Evolutionary conservation across 352 stramenopile species (phyloP), one percentile per base, ranked within the genome.

Genomic region (Phytophthora ohioensis): DNA sequence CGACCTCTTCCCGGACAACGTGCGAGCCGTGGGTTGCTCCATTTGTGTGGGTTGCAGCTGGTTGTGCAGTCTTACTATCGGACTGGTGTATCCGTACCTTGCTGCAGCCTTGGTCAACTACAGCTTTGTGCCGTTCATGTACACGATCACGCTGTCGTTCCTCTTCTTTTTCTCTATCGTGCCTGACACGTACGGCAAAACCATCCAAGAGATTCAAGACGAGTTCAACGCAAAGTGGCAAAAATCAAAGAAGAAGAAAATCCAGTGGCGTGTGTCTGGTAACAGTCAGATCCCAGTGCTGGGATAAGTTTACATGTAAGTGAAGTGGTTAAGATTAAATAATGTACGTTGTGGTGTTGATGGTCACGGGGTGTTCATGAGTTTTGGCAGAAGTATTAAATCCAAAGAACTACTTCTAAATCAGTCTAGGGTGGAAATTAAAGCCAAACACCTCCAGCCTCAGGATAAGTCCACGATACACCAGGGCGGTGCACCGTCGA

Each of bases 121-220:
- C 13, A 73, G 69, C 10, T 88, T 90, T 35, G 30, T 89, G 57
- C 76, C 80, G 7, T 89, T 90, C 75, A 75, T 93, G 56, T 70
- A 61, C 12, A 80, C 71, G 4, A 64, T 91, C 41, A 73, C 69
- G 15, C 3, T 88, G 30, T 82, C 80, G 56, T 79, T 76, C 49
- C 6, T 76, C 15, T 90, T 85, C 60, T 67, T 81, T n/a, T 79
- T 67, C 53, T 67, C 59, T 10, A 61, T 71, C 35, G 61, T 93
- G 12, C 85, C 82, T 4, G 85, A 92, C 63, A 93, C 85, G 9
- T 80, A 71, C n/a, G 74, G 77, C 15, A 90, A 89, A 41, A 90
- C 85, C 8, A 84, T 73, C 32, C 71, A 90, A 21, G 80, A 87
- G 47, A 92, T 92, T 57, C 82, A 88, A 34, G 65, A 67, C 38